These are phyloP conservation scores for Capronia coronata DNA, from an alignment of 2,329 filamentous ascomycete species.

Conservation along the genomic window DNA sequence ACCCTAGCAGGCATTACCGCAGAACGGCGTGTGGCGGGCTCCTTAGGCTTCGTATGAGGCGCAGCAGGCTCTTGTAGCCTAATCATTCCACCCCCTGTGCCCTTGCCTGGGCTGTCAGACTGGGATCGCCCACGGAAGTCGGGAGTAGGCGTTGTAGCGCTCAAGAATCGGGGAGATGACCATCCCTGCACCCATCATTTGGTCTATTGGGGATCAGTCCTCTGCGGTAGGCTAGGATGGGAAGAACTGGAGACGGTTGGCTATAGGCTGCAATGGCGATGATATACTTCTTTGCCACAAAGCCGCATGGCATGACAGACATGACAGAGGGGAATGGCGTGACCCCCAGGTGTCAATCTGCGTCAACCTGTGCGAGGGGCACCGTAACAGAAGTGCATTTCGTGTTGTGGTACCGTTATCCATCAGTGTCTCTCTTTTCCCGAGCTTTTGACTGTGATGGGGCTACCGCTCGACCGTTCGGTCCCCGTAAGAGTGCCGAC, in stretches of 20 bases:
- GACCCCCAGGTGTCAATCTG: too few relatives aligned
- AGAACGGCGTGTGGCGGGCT: not conserved
- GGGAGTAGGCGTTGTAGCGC: constrained; percentile 8
- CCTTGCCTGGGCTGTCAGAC: constrained; percentile 5
- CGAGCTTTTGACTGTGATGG: not conserved
- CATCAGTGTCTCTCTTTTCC: not conserved
- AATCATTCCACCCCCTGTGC: not conserved
- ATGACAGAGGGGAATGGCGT: constrained; percentile 8
- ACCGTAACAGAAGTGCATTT: not conserved
- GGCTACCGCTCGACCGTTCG: not conserved
- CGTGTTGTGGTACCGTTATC: not conserved
- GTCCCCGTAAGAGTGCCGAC: not conserved
- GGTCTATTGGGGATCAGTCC: not conserved
- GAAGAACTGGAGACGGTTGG: not conserved
- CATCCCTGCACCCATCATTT: not conserved
- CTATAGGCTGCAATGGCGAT: not conserved
- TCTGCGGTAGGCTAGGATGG: not conserved
- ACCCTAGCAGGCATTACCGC: too few relatives aligned
- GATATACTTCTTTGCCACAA: not conserved
- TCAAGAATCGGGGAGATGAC: not conserved
- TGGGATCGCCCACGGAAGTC: constrained; percentile 7
- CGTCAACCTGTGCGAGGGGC: constrained; percentile 10
- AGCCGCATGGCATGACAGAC: not conserved
- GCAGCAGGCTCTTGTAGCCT: not conserved
- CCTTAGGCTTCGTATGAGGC: not conserved